Evolutionary conservation across 129 eudicot genomes (phyloP), one percentile per base, ranked within the genome.

Genomic region (Flaveria trinervia): DNA sequence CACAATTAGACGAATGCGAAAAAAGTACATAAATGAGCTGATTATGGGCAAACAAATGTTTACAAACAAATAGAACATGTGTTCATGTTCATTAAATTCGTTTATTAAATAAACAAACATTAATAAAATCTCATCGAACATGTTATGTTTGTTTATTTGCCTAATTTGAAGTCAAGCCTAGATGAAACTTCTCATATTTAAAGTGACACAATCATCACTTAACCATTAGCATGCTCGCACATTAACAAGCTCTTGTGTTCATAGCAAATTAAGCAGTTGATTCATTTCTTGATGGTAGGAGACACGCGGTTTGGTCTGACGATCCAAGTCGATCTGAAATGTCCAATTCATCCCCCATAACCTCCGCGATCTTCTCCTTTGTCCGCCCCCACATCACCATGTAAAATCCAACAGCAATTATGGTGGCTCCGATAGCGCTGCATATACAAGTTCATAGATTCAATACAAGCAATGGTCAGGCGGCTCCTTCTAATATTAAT

Each of bases 321-420:
- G 70, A 43, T 17, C 26, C 33, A 16, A 25, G 13, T 67, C n/a
- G 72, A 79, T 82, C 84, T 59, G 69, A 41, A 65, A 25, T 33
- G 1, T 39, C 79, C 79, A 79, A 79, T 61, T 67, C 17, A 17
- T 43, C 45, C 25, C 68, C 81, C 17, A 16, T 39, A 54, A 14
- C 71, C 62, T 4, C 26, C 20, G 33, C 1, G 17, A 5, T 1
- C 45, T 41, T 57, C 44, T 77, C 61, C 50, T 52, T 60, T 1
- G 70, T 3, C 70, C 45, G 70, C 10, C 78, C 78, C 78, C 78
- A 74, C 18, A 60, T 74, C 70, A 74, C 78, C 1, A 12, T 59
- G 45, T 74, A 74, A 59, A 74, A 61, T 4, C 78, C 78, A 13
- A 1, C 59, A 59, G 57, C 57, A 25, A 74, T 23, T 44, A 74